phyloP scores from a whole-genome alignment of 1,139 yeast genomes.

The Suhomyces wounanorum region DNA sequence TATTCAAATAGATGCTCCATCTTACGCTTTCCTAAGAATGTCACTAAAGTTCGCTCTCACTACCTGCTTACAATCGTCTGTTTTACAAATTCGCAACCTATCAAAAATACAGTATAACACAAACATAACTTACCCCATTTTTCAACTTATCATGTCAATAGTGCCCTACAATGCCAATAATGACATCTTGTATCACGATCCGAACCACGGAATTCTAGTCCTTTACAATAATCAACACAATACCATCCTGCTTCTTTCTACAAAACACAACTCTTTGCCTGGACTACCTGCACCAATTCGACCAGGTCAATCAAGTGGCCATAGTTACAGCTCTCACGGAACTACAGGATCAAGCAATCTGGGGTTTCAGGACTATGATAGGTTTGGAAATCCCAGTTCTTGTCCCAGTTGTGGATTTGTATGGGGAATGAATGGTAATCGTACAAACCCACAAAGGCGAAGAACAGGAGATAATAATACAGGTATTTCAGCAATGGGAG shows the following conservation, averaged over 20 bases:
- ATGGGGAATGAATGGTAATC: conserved; percentile 20
- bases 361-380: neutral
- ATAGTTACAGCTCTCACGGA: neutral
- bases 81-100: neutral
- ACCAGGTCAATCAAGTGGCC: neutral
- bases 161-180: conserved; percentile 40
- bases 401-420: conserved; percentile 50
- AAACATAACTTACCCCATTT: neutral
- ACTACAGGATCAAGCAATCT: neutral
- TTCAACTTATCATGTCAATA: conserved; percentile 32
- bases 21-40: too few species aligned
- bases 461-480: conserved; percentile 7
- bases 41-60: too few species aligned
- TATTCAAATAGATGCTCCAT: too few species aligned
- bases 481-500: neutral
- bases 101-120: neutral
- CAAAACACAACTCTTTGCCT: conserved; percentile 8
- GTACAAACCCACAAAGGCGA: neutral
- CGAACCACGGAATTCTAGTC: conserved; percentile 44
- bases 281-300: neutral
- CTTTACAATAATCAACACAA: conserved; percentile 45
- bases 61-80: too few species aligned
- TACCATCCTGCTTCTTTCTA: conserved; percentile 37
- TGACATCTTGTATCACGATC: conserved; percentile 41
- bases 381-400: conserved; percentile 3